Evolutionary conservation across 75 land plant genomes (phyloP), one percentile per base, ranked within the genome.

Genomic region (Isoetes taiwanensis): DNA sequence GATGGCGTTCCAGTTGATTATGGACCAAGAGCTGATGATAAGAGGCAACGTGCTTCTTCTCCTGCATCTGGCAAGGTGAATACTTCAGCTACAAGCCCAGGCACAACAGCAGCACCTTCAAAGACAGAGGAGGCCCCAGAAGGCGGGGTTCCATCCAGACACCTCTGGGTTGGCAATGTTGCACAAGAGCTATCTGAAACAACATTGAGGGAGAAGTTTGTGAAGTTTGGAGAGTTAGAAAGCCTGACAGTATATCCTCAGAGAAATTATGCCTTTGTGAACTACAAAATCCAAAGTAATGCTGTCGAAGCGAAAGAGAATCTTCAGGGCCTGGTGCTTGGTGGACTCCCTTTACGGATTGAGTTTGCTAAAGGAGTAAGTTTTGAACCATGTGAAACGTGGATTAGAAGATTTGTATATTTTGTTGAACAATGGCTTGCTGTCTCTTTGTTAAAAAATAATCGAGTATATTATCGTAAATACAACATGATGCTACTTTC

Each of bases 331-430:
- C 11, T 60, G 2, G 6, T 28, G 6, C 20, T 86, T 0, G 72
- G 65, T 30, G 84, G 78, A 28, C 64, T 30, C 23, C 29, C 66
- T 12, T 34, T 90, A 20, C 81, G 77, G 55, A 90, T 86, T 30
- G 78, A 90, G 70, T 85, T 80, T 48, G 84, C 97, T 0, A 72
- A 78, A 55, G 78, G 84, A 74, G 97, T 90, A 59, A 62, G 90
- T 74, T 33, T 52, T 79, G 17, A 16, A n/a, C n/a, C n/a, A n/a
- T n/a, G n/a, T n/a, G n/a, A n/a, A n/a, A n/a, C n/a, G n/a, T n/a
- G n/a, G n/a, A n/a, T n/a, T n/a, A n/a, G n/a, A n/a, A n/a, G n/a
- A n/a, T n/a, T n/a, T n/a, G n/a, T n/a, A n/a, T n/a, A n/a, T n/a
- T n/a, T n/a, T n/a, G n/a, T n/a, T n/a, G n/a, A n/a, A n/a, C n/a